These are phyloP conservation scores for Tuctoria greenei DNA, from an alignment of 176 grass and related monocot species.

Conservation along the genomic window DNA sequence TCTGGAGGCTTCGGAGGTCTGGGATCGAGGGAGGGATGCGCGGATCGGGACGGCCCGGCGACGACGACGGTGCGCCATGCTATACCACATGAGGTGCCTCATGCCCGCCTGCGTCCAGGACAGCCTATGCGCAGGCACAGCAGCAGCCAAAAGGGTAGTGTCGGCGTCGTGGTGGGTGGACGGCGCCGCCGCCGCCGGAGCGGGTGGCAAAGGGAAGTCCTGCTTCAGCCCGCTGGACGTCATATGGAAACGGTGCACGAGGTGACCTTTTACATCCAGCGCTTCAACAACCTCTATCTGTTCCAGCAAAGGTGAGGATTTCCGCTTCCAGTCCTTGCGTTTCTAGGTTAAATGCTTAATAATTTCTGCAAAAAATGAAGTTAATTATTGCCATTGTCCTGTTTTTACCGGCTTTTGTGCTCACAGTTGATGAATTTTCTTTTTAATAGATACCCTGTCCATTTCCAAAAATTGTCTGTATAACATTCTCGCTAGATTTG, in stretches of 20 bases:
- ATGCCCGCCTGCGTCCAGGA: conserved; percentile 55
- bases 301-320: conserved; percentile 85
- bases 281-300: conserved; percentile 97
- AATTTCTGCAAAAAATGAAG: not conserved
- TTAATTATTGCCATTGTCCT: not conserved
- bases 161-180: conserved; percentile 56
- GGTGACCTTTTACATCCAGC: no score
- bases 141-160: conserved; percentile 40
- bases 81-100: conserved; percentile 64
- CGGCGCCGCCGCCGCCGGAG: conserved; percentile 18
- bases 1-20: no score
- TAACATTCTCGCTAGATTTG: not conserved
- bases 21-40: conserved; percentile 49
- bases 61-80: conserved; percentile 42
- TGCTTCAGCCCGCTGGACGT: conserved; percentile 53
- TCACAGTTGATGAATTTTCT: not conserved
- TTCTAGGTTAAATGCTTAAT: not conserved
- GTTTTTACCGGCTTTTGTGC: not conserved
- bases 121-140: conserved; percentile 45
- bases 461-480: not conserved
- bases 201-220: conserved; percentile 20
- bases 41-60: conserved; percentile 39
- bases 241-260: conserved; percentile 79
- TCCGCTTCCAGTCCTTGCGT: conserved; percentile 15
- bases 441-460: not conserved